Percentiles rank a stretch among this genome's conserved stretches.
These are phyloP conservation scores for Austroboletus eburneus DNA, from an alignment of 768 basidiomycete genomes.

Conservation along the genomic window DNA sequence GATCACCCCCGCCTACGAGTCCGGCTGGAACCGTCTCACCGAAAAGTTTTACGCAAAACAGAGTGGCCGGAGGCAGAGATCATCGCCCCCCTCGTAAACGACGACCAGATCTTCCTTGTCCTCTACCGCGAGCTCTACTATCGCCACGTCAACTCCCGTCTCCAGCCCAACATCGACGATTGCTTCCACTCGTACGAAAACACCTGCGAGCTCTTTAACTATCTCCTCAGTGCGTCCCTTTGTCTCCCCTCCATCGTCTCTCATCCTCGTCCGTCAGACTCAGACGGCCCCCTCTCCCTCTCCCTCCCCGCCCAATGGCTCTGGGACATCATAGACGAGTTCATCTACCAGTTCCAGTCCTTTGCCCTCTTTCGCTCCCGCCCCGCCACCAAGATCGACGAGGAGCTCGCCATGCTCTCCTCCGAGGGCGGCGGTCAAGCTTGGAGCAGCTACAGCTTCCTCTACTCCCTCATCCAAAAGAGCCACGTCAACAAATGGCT, in stretches of 20 bases:
- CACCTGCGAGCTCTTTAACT: constrained; percentile 98
- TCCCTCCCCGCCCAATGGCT: constrained; percentile 97
- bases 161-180: constrained; percentile 94
- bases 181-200: constrained; percentile 98
- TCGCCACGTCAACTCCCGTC: constrained; percentile 91
- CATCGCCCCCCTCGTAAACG: constrained; percentile 90
- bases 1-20: constrained; percentile 92
- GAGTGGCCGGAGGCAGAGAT: constrained; percentile 99
- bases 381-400: constrained; percentile 79
- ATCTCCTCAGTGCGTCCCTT: constrained; percentile 68
- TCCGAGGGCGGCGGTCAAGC: constrained; percentile 76
- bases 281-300: constrained; percentile 86
- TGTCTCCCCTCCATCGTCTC: not conserved
- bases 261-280: constrained; percentile 48
- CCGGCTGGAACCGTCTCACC: constrained; percentile 94
- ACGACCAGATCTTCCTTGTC: constrained; percentile 94
- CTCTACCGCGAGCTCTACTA: constrained; percentile 96
- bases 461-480: constrained; percentile 98
- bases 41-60: constrained; percentile 92
- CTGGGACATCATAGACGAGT: constrained; percentile 97
- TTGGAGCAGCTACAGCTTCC: constrained; percentile 97
- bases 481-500: constrained; percentile 94
- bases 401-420: constrained; percentile 78
- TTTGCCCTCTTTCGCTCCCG: constrained; percentile 92
- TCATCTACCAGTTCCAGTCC: constrained; percentile 97